Evolutionary conservation across 352 stramenopile species (phyloP).

Genomic region (Phytophthora aleatoria): DNA sequence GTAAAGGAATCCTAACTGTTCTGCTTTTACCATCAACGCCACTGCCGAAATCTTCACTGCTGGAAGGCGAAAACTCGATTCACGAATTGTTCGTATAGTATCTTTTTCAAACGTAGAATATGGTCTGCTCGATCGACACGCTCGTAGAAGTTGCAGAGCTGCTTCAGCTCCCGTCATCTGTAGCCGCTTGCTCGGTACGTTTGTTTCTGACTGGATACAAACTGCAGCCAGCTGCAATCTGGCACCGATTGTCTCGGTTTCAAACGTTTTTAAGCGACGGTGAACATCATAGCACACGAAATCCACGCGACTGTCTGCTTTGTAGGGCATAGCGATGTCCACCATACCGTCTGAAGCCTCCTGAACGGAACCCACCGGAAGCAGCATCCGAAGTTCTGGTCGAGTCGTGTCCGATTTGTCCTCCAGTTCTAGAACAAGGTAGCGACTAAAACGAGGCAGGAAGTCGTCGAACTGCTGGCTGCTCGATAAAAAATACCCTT

Average conservation of each 20-base stretch:
- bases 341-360: slow-evolving; percentile 18
- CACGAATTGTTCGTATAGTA: slow-evolving; percentile 28
- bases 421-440: slow-evolving; percentile 37
- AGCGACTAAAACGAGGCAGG: slow-evolving; percentile 42
- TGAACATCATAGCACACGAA: slow-evolving; percentile 42
- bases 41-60: slow-evolving; percentile 43
- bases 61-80: slow-evolving; percentile 41
- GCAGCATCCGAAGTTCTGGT: slow-evolving; percentile 31
- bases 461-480: slow-evolving; percentile 50
- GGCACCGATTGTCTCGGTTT: slow-evolving; percentile 40
- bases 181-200: slow-evolving; percentile 34
- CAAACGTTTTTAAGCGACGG: slow-evolving; percentile 23
- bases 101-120: slow-evolving; percentile 34
- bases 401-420: slow-evolving; percentile 20
- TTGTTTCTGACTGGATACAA: slow-evolving; percentile 30
- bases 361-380: slow-evolving; percentile 40
- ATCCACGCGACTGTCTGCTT: slow-evolving; percentile 19
- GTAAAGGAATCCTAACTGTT: slow-evolving; percentile 44
- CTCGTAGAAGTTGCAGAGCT: slow-evolving; percentile 46
- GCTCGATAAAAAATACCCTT: slow-evolving; percentile 41
- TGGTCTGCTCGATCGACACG: slow-evolving; percentile 40
- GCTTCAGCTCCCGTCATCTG: slow-evolving; percentile 54
- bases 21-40: slow-evolving; percentile 30
- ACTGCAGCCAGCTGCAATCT: slow-evolving; percentile 48
- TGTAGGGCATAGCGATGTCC: slow-evolving; percentile 20